Base-by-base conservation (phyloP, 495 filamentous ascomycete species). In the Usnea hakonensis region DNA sequence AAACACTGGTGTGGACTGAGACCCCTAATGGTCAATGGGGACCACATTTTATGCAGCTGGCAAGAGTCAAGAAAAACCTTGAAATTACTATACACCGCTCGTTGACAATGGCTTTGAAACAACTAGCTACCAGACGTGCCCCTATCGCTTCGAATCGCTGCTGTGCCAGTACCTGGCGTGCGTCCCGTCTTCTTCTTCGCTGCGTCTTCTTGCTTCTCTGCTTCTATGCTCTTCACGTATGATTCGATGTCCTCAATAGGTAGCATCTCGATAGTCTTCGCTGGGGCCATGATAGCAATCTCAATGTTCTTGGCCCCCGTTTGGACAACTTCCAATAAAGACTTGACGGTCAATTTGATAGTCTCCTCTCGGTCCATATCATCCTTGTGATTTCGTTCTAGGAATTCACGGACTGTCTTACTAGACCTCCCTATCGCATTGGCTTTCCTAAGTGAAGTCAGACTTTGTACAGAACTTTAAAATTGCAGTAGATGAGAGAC, bases 301-400 rank as follows among this genome's bases (percentile, higher is more conserved):
- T 98, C 94, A 70, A 98, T 98, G 75, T 98, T 98, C 85, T 98
- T 98, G 33, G 94, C 95, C 55, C 94, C 94, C 17, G 94, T 98
- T 73, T 98, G 94, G 62, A 98, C 94, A 56, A 98, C 94, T 78
- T 98, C 94, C 66, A 98, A 78, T 65, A 98, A 81, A 48, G 93
- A 97, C 82, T 97, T 97, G 79, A 97, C 91, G 21, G 94, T 91
- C 67, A 98, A 80, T 74, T 94, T 90, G 74, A 98, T 91, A n/a
- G 94, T 97, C 64, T 90, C 87, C 76, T 96, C 91, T 56, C 91
- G 84, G 73, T 96, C 89, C 92, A 97, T 96, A 44, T 90, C 91
- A 64, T 90, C 87, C 78, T 96, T 94, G 79, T 98, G 95, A 76
- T 98, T 96, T 69, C 94, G 85, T 76, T 98, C 94, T 63, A 98